These are phyloP conservation scores for Trebouxiophyceae sp. DNA, from an alignment of 163 green algal species.

Conservation along the genomic window DNA sequence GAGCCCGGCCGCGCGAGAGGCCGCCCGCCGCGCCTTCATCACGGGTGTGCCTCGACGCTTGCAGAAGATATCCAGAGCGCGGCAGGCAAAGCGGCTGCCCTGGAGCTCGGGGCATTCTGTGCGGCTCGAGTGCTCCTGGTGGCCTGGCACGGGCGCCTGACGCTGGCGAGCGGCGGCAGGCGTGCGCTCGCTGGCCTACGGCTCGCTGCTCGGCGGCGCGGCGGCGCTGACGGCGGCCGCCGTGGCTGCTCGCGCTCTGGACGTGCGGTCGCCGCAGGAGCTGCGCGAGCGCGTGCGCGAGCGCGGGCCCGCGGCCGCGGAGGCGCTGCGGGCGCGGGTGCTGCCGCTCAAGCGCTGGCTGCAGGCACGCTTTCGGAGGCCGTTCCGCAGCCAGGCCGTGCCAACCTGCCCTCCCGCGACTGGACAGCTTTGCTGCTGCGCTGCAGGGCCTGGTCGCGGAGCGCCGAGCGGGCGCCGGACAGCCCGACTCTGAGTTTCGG, in stretches of 20 bases:
- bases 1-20: slow-evolving; percentile 24
- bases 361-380: too few species aligned
- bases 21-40: slow-evolving; percentile 28
- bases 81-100: too few species aligned
- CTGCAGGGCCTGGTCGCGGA: too few species aligned
- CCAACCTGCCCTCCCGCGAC: too few species aligned
- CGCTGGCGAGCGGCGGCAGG: too few species aligned
- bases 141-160: too few species aligned
- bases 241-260: slow-evolving; percentile 4
- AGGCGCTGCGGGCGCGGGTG: slow-evolving; percentile 4
- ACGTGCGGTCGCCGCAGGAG: slow-evolving; percentile 18
- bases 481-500: too few species aligned
- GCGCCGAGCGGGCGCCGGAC: too few species aligned
- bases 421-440: too few species aligned
- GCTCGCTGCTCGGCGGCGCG: slow-evolving; percentile 20
- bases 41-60: slow-evolving; percentile 12
- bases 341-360: slow-evolving; percentile 21
- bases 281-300: slow-evolving; percentile 12
- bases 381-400: too few species aligned
- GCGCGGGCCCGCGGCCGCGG: background rate
- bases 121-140: too few species aligned
- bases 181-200: slow-evolving; percentile 35
- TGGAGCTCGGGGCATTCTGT: too few species aligned
- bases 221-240: slow-evolving; percentile 17
- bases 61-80: background rate